Base-by-base conservation (phyloP, 768 basidiomycete genomes). In the Chlorophyllum brunneum region DNA sequence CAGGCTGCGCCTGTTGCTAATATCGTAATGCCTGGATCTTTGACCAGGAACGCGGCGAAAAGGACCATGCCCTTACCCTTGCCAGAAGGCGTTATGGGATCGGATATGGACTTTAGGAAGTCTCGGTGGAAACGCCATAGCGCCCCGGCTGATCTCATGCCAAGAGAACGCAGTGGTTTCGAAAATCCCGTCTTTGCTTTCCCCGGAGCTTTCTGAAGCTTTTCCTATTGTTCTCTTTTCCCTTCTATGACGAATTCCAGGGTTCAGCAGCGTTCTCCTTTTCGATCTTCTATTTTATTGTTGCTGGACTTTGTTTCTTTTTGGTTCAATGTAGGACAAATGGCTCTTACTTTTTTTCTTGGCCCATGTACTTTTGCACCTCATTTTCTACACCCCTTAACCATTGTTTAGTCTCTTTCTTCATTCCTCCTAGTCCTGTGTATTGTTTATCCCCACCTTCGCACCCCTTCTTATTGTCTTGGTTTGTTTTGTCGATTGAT, bases 91-190 rank as follows among this genome's bases (percentile, higher is more conserved):
- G 43, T 39, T 33, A 45, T 53, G 51, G 43, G 39, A 23, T 22
- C 66, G 43, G 59, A 58, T 36, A 55, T 58, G 27, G 60, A 60
- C 24, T 70, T 67, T 53, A 67, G 71, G 23, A 65, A 57, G 18
- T 54, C 54, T 48, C 74, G 72, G 56, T 72, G 69, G 64, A 79
- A 73, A 63, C 76, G 85, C 45, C 73, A 74, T 58, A 85, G 83
- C 61, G 83, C 82, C 7, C 85, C 84, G 20, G 82, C 81, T 9
- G 81, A 87, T 61, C 65, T 86, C 33, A 69, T 75, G 54, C 67
- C 70, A 16, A 67, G 71, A 38, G 68, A 72, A 41, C 82, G 84
- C 48, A 56, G 62, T 38, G 82, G 80, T 36, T 86, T 86, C 61
- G 69, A 76, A 58, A 80, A 82, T 60, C 79, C 81, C 11, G 73